These are phyloP conservation scores for Zalaria sp. DNA, from an alignment of 2,329 filamentous ascomycete genomes.

Conservation along the genomic window DNA sequence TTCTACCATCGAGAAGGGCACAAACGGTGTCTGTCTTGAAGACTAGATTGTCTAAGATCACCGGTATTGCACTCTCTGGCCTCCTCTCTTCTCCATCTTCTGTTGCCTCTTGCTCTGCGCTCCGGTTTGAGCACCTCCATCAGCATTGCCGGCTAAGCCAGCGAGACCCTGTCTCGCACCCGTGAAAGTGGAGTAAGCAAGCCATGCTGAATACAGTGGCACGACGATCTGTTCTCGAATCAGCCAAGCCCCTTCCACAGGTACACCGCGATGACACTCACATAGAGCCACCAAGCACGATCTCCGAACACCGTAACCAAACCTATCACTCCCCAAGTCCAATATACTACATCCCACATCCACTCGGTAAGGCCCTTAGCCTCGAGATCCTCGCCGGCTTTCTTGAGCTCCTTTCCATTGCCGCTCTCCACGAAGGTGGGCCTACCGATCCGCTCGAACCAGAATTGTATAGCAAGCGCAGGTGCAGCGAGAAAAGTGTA, in stretches of 20 bases:
- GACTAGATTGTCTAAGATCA: slow-evolving; percentile 7
- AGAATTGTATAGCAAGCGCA: slow-evolving; percentile 64
- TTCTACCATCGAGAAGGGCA: too few species aligned
- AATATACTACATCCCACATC: slow-evolving; percentile 95
- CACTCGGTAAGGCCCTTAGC: slow-evolving; percentile 87
- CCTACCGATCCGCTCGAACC: slow-evolving; percentile 72
- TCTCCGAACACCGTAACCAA: slow-evolving; percentile 70
- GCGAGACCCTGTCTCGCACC: slow-evolving; percentile 29
- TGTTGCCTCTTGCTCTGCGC: slow-evolving; percentile 33
- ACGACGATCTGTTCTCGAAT: slow-evolving; percentile 17
- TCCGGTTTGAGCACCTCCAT: slow-evolving; percentile 3
- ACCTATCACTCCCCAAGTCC: slow-evolving; percentile 69
- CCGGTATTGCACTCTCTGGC: slow-evolving; percentile 33
- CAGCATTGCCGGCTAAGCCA: slow-evolving; percentile 10
- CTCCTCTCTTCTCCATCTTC: slow-evolving; percentile 38
- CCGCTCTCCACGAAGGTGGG: slow-evolving; percentile 50
- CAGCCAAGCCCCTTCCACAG: background rate
- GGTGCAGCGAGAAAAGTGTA: slow-evolving; percentile 65
- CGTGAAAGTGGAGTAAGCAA: slow-evolving; percentile 31
- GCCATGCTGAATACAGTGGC: slow-evolving; percentile 30
- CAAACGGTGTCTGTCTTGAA: too few species aligned
- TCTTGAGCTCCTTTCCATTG: slow-evolving; percentile 51
- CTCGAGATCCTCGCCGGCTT: slow-evolving; percentile 74
- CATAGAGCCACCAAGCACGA: slow-evolving; percentile 56
- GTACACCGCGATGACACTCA: slow-evolving; percentile 9